Conservation (phyloP, 352 stramenopile species). For the Globisporangium echinulatum region DNA sequence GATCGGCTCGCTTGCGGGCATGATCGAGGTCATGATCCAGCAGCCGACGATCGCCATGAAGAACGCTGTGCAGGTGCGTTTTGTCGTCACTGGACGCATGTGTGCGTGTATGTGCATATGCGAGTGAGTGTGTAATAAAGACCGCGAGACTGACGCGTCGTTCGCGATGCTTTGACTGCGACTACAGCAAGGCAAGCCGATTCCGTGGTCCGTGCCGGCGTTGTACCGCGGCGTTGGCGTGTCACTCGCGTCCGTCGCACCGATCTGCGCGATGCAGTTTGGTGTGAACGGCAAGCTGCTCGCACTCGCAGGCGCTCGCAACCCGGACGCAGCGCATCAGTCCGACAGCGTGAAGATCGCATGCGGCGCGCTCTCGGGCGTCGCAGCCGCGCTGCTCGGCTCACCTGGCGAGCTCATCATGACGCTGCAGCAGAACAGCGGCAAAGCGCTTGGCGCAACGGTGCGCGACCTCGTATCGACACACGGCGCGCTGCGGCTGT, state of each 20-base stretch:
- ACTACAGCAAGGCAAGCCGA: constrained; percentile 51
- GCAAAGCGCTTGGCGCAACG: constrained; percentile 55
- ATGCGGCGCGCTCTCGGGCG: constrained; percentile 52
- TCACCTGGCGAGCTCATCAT: constrained; percentile 78
- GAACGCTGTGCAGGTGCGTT: constrained; percentile 57
- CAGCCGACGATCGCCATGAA: constrained; percentile 83
- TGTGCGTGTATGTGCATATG: neutral
- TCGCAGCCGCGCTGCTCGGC: constrained; percentile 56
- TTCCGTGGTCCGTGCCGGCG: constrained; percentile 49
- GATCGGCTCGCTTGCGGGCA: constrained; percentile 76
- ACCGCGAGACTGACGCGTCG: too few relatives aligned
- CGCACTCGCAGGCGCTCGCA: constrained; percentile 13
- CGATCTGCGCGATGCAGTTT: constrained; percentile 77
- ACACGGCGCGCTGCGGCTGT: constrained; percentile 43
- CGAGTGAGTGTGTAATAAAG: neutral
- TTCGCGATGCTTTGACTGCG: too few relatives aligned
- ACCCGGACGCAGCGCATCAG: constrained; percentile 1
- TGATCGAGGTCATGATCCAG: constrained; percentile 81
- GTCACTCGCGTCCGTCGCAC: constrained; percentile 70
- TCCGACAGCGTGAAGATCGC: constrained; percentile 56
- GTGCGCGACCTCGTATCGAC: constrained; percentile 45
- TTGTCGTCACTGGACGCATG: neutral
- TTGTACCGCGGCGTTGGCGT: constrained; percentile 79
- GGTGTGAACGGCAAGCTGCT: constrained; percentile 66
- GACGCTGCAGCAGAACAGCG: constrained; percentile 83